Base-by-base conservation (phyloP, 2,329 filamentous ascomycete species). In the Pseudocercospora pini-densiflorae region DNA sequence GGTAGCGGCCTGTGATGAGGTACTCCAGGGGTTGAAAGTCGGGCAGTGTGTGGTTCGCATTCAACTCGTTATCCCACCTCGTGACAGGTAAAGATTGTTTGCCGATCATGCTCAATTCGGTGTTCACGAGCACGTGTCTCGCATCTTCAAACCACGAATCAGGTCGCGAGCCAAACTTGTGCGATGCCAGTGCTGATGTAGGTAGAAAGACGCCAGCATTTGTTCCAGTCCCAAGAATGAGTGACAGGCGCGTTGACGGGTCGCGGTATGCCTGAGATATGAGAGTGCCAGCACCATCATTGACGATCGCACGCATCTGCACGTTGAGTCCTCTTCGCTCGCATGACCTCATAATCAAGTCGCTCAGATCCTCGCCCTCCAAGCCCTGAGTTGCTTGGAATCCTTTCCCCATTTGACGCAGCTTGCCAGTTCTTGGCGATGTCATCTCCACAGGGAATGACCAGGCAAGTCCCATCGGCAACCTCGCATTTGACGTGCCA, bases 401-500 rank as follows among this genome's bases (percentile, higher is more conserved):
- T 0, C 88, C 88, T 75, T 90, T 90, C 67, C 88, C 88, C 88
- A 90, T 90, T 16, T 82, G 82, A 61, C 88, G 81, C 21, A 90
- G 78, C 53, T 82, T 83, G 6, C 87, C 88, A 55, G 81, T 85
- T 61, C 84, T 81, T 63, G 83, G 82, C 12, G 87, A 89, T 5
- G 87, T 90, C 78, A 89, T 87, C 77, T 89, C 85, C 62, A 90
- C 83, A 0, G 88, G 88, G 75, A 90, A 90, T 2, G 88, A 89
- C 88, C 88, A 90, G 2, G 88, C 86, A 68, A 90, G 72, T 3
- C 88, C 88, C 82, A 89, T 86, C 5, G 83, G 80, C 63, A 89
- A 77, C 10, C 79, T 80, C 3, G 76, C 75, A 14, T 74, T 69
- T 1, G 70, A 69, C 5, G 72, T 73, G 55, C 75, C 73, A n/a